Percentiles rank a stretch among this genome's conserved stretches.
Conservation (phyloP, 108 stramenopile genomes). For the Pseudonitzschia multiseries region DNA sequence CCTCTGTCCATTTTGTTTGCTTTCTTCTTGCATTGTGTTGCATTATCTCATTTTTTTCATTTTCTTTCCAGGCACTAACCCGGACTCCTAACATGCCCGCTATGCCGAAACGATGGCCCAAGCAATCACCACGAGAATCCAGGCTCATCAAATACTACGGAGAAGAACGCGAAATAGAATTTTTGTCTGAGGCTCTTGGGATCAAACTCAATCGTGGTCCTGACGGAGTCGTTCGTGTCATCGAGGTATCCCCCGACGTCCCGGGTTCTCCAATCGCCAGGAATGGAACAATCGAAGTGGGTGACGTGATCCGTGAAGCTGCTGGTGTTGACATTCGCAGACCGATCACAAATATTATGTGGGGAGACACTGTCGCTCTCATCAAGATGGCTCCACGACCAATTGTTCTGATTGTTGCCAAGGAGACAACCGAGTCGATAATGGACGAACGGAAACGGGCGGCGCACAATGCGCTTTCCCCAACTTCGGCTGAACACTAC, state of each 20-base stretch:
- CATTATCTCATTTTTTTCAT: not conserved
- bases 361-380: slow-evolving; percentile 87
- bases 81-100: slow-evolving; percentile 66
- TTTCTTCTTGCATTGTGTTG: not conserved
- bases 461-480: slow-evolving; percentile 35
- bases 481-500: slow-evolving; percentile 29
- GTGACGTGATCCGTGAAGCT: slow-evolving; percentile 83
- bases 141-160: slow-evolving; percentile 39
- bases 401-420: slow-evolving; percentile 64
- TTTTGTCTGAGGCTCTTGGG: slow-evolving; percentile 77
- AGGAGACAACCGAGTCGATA: slow-evolving; percentile 45
- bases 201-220: slow-evolving; percentile 85
- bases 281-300: slow-evolving; percentile 64
- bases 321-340: slow-evolving; percentile 83
- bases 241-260: slow-evolving; percentile 59
- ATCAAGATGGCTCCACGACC: slow-evolving; percentile 87
- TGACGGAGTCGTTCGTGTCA: slow-evolving; percentile 82
- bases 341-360: slow-evolving; percentile 88
- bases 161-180: slow-evolving; percentile 66
- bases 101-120: slow-evolving; percentile 81
- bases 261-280: slow-evolving; percentile 72
- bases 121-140: slow-evolving; percentile 55
- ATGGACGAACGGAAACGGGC: slow-evolving; percentile 32
- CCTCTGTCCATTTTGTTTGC: not conserved
- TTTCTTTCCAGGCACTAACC: slow-evolving; percentile 48